Conservation (phyloP, 495 filamentous ascomycete species). For the Podospora conica region DNA sequence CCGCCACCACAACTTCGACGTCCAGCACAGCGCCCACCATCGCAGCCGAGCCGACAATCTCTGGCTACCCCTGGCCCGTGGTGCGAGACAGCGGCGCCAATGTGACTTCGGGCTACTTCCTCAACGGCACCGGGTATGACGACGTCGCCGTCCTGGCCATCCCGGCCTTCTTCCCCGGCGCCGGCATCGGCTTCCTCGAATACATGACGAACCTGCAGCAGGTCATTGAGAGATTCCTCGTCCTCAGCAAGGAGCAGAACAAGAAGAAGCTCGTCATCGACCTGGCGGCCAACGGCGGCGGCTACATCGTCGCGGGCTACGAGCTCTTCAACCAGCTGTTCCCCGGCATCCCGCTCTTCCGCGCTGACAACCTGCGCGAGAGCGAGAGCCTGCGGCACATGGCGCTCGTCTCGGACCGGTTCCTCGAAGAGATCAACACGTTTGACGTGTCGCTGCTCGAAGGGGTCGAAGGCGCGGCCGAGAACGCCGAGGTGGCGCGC, state of each 20-base stretch:
- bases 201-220: constrained; percentile 35
- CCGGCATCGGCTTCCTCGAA: constrained; percentile 1
- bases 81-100: constrained; percentile 21
- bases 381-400: constrained; percentile 20
- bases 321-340: constrained; percentile 36
- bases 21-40: not conserved
- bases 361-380: constrained; percentile 30
- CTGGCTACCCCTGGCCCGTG: constrained; percentile 18
- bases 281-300: constrained; percentile 50
- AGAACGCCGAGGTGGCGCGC: not conserved
- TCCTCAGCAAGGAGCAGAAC: constrained; percentile 26
- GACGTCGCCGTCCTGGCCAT: constrained; percentile 34
- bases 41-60: constrained; percentile 12
- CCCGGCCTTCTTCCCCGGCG: constrained; percentile 17
- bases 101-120: constrained; percentile 30
- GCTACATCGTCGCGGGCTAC: constrained; percentile 40
- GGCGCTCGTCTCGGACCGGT: constrained; percentile 14
- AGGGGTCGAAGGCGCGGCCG: not conserved
- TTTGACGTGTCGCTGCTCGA: constrained; percentile 10
- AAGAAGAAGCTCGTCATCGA: constrained; percentile 52
- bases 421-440: constrained; percentile 12
- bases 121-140: constrained; percentile 36
- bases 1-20: constrained; percentile 1
- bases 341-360: constrained; percentile 22
- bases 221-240: constrained; percentile 34